Evolutionary conservation across 257 asterid genomes (phyloP).

Genomic region (Ophiorrhiza pumila): DNA sequence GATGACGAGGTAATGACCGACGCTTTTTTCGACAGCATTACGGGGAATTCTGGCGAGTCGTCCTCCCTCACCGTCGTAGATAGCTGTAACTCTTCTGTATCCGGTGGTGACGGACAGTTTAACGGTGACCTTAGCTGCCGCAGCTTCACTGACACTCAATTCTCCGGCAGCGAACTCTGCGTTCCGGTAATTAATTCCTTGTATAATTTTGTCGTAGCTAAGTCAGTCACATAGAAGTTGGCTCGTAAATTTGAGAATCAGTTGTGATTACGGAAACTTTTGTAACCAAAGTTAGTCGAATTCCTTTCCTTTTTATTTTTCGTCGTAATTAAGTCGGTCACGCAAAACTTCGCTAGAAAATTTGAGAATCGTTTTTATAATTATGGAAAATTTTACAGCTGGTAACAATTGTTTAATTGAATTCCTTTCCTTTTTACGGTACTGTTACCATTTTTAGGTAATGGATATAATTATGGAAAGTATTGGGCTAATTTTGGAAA

Average conservation of each 20-base stretch:
- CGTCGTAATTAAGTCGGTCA: no score
- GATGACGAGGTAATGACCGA: constrained; percentile 85
- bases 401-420: no score
- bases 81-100: constrained; percentile 77
- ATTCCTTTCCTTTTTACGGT: neutral
- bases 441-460: neutral
- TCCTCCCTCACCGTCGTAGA: constrained; percentile 72
- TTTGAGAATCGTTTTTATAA: neutral
- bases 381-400: constrained; percentile 5
- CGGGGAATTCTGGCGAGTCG: constrained; percentile 65
- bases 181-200: constrained; percentile 61
- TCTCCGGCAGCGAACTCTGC: constrained; percentile 75
- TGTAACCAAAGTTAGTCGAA: no score
- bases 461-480: neutral
- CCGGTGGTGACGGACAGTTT: constrained; percentile 62
- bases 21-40: constrained; percentile 55
- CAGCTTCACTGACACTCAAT: constrained; percentile 65
- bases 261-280: neutral
- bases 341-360: neutral
- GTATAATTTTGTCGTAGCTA: no score
- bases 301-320: neutral
- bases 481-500: neutral
- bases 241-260: neutral
- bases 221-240: neutral
- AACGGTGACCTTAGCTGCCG: constrained; percentile 78